These are phyloP conservation scores for Fusarium zealandicum DNA, from an alignment of 2,329 filamentous ascomycete genomes.

Conservation along the genomic window DNA sequence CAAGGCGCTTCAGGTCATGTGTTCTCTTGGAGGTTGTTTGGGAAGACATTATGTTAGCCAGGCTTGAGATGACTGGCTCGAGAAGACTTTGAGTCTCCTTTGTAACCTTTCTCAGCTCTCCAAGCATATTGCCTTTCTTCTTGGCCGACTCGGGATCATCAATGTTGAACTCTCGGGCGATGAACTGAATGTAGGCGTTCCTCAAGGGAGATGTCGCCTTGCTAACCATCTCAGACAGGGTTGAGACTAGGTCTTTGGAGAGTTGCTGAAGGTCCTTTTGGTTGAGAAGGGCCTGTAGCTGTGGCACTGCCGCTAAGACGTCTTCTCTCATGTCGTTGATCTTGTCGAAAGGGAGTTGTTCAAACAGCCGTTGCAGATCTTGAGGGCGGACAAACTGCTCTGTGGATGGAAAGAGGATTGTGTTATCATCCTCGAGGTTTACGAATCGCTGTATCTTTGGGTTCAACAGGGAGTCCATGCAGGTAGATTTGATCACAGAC, in stretches of 20 bases:
- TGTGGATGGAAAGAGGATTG: not conserved
- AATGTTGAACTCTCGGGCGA: not conserved
- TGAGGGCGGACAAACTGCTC: not conserved
- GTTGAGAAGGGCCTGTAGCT: constrained; percentile 9
- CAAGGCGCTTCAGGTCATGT: constrained; percentile 25
- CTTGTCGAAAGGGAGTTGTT: not conserved
- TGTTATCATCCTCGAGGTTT: not conserved
- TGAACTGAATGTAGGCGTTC: not conserved
- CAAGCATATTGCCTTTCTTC: constrained; percentile 9
- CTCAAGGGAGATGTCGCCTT: not conserved
- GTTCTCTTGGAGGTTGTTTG: constrained; percentile 29
- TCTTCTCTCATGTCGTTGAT: constrained; percentile 17
- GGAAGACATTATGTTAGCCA: constrained; percentile 23
- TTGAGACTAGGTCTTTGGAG: constrained; percentile 6
- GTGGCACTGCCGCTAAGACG: constrained; percentile 20
- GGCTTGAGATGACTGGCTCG: constrained; percentile 18
- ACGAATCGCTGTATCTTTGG: not conserved
- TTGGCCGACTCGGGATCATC: not conserved
- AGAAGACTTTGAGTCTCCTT: constrained; percentile 10
- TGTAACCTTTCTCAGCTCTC: constrained; percentile 11
- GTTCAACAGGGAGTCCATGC: not conserved
- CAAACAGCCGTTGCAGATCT: not conserved
- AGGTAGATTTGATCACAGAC: not conserved
- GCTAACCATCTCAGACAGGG: not conserved
- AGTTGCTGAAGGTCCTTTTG: constrained; percentile 16